These are phyloP conservation scores for Alternaria gaisen DNA, from an alignment of 2,329 filamentous ascomycete species.

Conservation along the genomic window DNA sequence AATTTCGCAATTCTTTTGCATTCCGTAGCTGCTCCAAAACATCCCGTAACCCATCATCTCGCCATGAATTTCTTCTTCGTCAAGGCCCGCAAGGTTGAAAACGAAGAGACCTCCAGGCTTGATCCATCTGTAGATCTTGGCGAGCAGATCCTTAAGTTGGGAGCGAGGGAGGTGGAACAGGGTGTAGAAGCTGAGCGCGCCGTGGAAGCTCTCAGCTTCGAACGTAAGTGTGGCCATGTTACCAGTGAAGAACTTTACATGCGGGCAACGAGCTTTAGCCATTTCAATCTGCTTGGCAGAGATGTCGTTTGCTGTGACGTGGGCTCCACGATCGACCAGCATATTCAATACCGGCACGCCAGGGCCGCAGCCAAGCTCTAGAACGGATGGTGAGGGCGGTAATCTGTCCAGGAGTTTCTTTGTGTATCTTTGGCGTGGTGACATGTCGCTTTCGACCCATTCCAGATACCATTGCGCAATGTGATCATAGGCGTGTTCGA, in stretches of 20 bases:
- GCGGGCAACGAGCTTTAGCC: slow-evolving; percentile 24
- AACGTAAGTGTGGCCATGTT: slow-evolving; percentile 53
- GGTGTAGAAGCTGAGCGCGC: slow-evolving; percentile 61
- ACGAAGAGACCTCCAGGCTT: slow-evolving; percentile 57
- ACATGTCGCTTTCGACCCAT: slow-evolving; percentile 12
- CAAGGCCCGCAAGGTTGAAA: slow-evolving; percentile 57
- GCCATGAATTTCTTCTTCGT: slow-evolving; percentile 33
- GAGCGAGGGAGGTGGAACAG: slow-evolving; percentile 61
- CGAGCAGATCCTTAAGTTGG: slow-evolving; percentile 58
- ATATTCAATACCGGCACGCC: slow-evolving; percentile 22
- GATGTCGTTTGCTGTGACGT: slow-evolving; percentile 52
- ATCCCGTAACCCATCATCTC: slow-evolving; percentile 44
- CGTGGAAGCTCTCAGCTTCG: slow-evolving; percentile 52
- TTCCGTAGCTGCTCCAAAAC: slow-evolving; percentile 49
- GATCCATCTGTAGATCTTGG: slow-evolving; percentile 57
- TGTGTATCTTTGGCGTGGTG: slow-evolving; percentile 13
- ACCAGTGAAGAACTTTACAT: slow-evolving; percentile 33
- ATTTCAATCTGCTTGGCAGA: slow-evolving; percentile 48
- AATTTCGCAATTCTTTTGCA: slow-evolving; percentile 30
- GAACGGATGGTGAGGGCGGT: slow-evolving; percentile 8
- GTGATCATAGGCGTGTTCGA: slow-evolving; percentile 14
- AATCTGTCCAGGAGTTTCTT: slow-evolving; percentile 1
- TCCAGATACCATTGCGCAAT: slow-evolving; percentile 18
- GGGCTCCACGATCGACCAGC: slow-evolving; percentile 21
- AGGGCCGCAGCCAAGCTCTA: slow-evolving; percentile 25